Evolutionary conservation across 2,329 filamentous ascomycete species (phyloP), one percentile per base, ranked within the genome.

Genomic region (Pseudocercospora vitis): DNA sequence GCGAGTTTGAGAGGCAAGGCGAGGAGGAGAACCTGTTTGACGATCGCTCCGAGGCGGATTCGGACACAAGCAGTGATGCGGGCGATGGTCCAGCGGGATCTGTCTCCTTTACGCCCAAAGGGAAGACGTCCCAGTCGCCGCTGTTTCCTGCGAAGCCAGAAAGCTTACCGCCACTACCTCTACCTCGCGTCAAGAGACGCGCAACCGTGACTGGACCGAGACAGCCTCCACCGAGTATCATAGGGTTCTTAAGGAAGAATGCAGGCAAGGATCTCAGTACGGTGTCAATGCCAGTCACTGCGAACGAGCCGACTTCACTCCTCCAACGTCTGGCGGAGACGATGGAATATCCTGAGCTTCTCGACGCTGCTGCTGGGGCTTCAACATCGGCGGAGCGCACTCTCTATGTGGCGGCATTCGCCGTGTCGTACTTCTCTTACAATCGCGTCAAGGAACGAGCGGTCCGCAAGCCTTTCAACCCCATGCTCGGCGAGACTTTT

Each of bases 221-320:
- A 23, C 84, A 91, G 11, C 77, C 85, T 53, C 94, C 94, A 0
- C 94, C 94, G 0, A 96, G 90, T 69, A 77, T 99, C 49, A 96
- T 99, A 61, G 89, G 89, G 0, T 96, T 97, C 70, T 80, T 97
- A 26, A 85, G 94, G 62, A 99, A 97, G 73, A 99, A 99, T 64
- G 94, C 97, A 7, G 94, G 94, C 68, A 99, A 99, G 72, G 94
- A 99, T 71, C 78, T 99, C 45, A 96, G 90, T 56, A 95, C 91
- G 2, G 95, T 99, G 61, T 91, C 90, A 44, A 97, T 97, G 92
- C 94, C 94, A 0, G 94, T 96, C 1, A 95, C 92, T 3, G 86
- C 92, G 19, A 99, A 99, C 71, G 94, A 99, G 69, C 94, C 94
- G 0, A 83, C 86, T 1, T 96, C 92, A 0, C 75, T 95, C 8